These are phyloP conservation scores for Ascochyta rabiei DNA, from an alignment of 2,329 filamentous ascomycete genomes.

Conservation along the genomic window DNA sequence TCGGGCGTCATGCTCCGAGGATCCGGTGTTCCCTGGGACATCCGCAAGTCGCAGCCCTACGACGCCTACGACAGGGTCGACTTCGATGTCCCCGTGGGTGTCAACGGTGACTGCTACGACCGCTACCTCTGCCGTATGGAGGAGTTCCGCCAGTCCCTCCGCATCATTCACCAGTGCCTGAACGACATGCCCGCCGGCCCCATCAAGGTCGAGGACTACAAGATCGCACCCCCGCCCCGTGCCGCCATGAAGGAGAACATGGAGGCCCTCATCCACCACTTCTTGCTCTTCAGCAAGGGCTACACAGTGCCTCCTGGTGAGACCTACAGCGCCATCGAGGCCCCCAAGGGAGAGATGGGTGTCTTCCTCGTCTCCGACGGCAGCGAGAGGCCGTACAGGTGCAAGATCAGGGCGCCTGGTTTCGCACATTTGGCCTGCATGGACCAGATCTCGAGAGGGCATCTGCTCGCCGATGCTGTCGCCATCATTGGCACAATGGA, in stretches of 20 bases:
- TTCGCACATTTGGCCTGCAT: conserved; percentile 95
- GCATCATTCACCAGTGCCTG: conserved; percentile 97
- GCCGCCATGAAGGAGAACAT: conserved; percentile 99
- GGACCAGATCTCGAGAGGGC: conserved; percentile 89
- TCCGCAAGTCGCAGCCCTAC: conserved; percentile 96
- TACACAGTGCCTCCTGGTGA: conserved; percentile 96
- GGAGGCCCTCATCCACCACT: conserved; percentile 99
- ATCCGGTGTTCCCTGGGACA: conserved; percentile 93
- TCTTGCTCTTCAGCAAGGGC: conserved; percentile 97
- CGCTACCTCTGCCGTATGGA: conserved; percentile 99
- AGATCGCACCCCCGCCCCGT: conserved; percentile 93
- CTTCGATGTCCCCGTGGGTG: conserved; percentile 94
- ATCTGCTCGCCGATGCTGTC: conserved; percentile 93
- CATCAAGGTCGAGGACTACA: conserved; percentile 97
- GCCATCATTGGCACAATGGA: conserved; percentile 76
- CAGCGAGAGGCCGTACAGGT: conserved; percentile 90
- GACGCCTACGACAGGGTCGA: conserved; percentile 98
- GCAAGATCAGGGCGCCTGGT: conserved; percentile 94
- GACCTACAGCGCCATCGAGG: conserved; percentile 97
- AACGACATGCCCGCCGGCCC: conserved; percentile 98
- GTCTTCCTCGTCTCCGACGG: conserved; percentile 96
- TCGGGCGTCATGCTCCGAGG: conserved; percentile 97
- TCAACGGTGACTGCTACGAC: conserved; percentile 99
- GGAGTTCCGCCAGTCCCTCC: conserved; percentile 96
- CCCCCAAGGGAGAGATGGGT: conserved; percentile 99